phyloP scores from a whole-genome alignment of 805 yeast genomes.

The Yarrowia porcina region DNA sequence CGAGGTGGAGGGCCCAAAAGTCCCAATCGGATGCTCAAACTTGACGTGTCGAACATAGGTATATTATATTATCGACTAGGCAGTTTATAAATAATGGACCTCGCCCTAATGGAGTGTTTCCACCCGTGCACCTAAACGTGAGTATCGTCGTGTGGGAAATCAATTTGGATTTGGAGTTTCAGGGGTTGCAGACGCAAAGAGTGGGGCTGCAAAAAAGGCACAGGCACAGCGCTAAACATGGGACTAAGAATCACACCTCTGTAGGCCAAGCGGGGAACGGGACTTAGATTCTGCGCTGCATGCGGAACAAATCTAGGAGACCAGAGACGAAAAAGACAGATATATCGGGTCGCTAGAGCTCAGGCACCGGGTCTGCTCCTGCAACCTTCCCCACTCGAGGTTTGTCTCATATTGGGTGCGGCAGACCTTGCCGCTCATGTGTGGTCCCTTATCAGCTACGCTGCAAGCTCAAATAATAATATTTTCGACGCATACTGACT shows the following conservation, averaged over 20 bases:
- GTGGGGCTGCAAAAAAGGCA: slow-evolving; percentile 2
- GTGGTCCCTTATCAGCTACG: slow-evolving; percentile 12
- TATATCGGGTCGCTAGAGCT: too few species aligned
- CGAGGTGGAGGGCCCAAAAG: not conserved
- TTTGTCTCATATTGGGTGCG: slow-evolving; percentile 4
- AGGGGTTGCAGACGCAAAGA: slow-evolving; percentile 1
- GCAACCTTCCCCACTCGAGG: slow-evolving; percentile 19
- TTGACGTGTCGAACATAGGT: not conserved
- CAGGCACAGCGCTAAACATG: not conserved
- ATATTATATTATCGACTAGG: not conserved
- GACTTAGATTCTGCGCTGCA: not conserved
- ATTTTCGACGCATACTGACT: slow-evolving; percentile 1
- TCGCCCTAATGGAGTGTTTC: not conserved
- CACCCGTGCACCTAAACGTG: not conserved
- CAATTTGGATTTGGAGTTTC: slow-evolving; percentile 11
- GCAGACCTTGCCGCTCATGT: slow-evolving; percentile 7
- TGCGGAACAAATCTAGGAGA: not conserved
- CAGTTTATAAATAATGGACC: not conserved
- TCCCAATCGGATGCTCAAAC: not conserved
- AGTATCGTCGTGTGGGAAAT: not conserved
- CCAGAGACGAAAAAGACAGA: too few species aligned
- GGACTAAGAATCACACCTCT: not conserved
- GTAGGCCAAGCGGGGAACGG: not conserved
- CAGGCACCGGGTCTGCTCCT: not conserved
- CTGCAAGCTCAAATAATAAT: slow-evolving; percentile 5